These are phyloP conservation scores for Sclerotinia borealis DNA, from an alignment of 2,329 filamentous ascomycete genomes.

Conservation along the genomic window DNA sequence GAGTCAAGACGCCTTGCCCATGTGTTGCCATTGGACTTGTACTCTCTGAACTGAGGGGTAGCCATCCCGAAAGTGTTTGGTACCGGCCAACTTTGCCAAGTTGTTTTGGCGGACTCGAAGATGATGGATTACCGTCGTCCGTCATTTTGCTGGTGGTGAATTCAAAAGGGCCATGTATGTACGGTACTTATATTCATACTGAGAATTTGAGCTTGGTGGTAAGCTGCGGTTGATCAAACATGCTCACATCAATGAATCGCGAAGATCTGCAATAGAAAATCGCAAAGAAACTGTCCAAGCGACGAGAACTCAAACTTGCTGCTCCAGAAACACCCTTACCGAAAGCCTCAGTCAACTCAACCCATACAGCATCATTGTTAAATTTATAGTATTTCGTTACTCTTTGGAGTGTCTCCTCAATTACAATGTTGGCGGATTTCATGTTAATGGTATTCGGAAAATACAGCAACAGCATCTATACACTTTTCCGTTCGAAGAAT, in stretches of 20 bases:
- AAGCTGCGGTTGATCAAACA: neutral
- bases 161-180: neutral
- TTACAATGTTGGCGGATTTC: neutral
- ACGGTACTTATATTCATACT: neutral
- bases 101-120: slow-evolving; percentile 5
- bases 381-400: neutral
- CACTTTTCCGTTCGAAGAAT: neutral
- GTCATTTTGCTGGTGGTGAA: neutral
- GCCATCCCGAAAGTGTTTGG: slow-evolving; percentile 22
- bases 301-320: neutral
- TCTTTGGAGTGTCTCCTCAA: neutral
- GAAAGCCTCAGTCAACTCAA: neutral
- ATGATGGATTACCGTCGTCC: neutral
- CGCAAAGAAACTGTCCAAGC: neutral
- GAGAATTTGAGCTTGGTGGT: neutral
- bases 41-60: slow-evolving; percentile 27
- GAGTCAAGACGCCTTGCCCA: slow-evolving; percentile 27
- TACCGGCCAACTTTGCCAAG: neutral
- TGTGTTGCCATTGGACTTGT: slow-evolving; percentile 29
- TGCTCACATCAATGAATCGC: neutral
- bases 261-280: neutral
- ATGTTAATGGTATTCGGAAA: neutral
- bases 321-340: neutral
- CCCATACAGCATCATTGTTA: neutral
- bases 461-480: too few species aligned